Conservation (phyloP, 192 early-diverging fungal genomes). For the Dissophora ornata region DNA sequence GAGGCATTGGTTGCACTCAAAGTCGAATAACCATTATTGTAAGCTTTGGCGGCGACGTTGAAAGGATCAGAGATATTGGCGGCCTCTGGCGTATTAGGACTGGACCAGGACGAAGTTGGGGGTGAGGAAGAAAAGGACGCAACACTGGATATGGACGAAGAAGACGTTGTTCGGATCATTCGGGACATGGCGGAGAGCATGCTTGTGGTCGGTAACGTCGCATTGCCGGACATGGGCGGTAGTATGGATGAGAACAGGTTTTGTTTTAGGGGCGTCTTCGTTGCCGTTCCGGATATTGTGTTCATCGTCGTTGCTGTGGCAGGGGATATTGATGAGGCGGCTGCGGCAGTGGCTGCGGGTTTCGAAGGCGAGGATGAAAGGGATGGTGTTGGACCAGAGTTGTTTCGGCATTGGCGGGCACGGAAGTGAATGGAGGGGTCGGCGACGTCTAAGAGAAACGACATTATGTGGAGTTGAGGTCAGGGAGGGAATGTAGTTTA, state of each 20-base stretch:
- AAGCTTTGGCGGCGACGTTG: too few species aligned
- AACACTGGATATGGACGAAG: constrained; percentile 7
- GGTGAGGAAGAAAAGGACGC: constrained; percentile 3
- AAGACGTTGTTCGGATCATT: constrained; percentile 37
- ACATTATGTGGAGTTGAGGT: constrained; percentile 20
- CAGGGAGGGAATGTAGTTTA: too few species aligned
- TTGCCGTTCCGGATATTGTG: not conserved
- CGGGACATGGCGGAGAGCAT: constrained; percentile 48
- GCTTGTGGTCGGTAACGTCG: constrained; percentile 7
- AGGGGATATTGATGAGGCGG: too few species aligned
- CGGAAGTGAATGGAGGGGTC: constrained; percentile 51
- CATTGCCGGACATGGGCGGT: not conserved
- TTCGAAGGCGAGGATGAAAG: constrained; percentile 1
- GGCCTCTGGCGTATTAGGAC: constrained; percentile 21
- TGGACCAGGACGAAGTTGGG: not conserved
- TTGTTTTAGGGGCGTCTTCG: too few species aligned
- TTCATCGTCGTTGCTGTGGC: too few species aligned
- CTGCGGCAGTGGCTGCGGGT: not conserved
- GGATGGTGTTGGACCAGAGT: constrained; percentile 6
- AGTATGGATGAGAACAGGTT: not conserved
- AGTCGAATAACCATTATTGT: too few species aligned
- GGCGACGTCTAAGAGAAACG: constrained; percentile 43
- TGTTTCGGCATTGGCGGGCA: constrained; percentile 25
- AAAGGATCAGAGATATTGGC: constrained; percentile 36
- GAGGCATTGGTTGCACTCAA: too few species aligned